phyloP scores from a whole-genome alignment of 208 protist genomes.

The Leishmania amazonensis region DNA sequence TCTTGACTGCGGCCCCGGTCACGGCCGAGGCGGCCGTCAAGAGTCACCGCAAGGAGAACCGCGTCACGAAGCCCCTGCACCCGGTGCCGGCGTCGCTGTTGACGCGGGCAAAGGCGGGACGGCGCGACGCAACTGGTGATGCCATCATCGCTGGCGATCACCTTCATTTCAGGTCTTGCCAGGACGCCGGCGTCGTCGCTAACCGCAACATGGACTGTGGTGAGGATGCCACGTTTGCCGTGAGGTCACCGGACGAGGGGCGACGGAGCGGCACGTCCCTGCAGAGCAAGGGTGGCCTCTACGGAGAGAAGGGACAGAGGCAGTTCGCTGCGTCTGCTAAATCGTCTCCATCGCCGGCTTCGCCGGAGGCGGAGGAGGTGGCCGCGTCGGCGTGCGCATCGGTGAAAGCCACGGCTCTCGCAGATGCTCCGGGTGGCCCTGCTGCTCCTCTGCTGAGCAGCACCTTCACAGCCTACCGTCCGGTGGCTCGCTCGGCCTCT shows the following conservation, averaged over 20 bases:
- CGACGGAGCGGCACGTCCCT: not conserved
- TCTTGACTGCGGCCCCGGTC: not conserved
- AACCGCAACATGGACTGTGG: not conserved
- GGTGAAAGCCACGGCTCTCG: not conserved
- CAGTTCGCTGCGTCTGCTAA: constrained; percentile 1
- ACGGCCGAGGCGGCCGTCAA: constrained; percentile 11
- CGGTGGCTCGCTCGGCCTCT: constrained; percentile 57
- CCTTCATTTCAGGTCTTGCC: not conserved
- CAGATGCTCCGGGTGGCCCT: not conserved
- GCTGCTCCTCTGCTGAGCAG: not conserved
- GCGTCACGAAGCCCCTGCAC: not conserved
- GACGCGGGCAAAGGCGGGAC: not conserved
- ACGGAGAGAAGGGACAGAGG: not conserved
- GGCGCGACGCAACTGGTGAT: not conserved
- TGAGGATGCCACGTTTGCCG: not conserved
- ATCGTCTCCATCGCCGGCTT: constrained; percentile 25
- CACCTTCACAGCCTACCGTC: constrained; percentile 23
- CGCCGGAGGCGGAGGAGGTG: not conserved
- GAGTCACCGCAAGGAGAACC: not conserved
- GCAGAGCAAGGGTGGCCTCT: not conserved
- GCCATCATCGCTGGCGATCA: not conserved
- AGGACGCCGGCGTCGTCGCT: not conserved
- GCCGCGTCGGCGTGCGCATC: not conserved
- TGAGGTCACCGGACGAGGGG: not conserved
- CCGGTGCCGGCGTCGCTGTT: not conserved